Percentiles rank a stretch among this genome's conserved stretches.
These are phyloP conservation scores for Coemansia sp. DNA, from an alignment of 192 early-diverging fungal species.

Conservation along the genomic window DNA sequence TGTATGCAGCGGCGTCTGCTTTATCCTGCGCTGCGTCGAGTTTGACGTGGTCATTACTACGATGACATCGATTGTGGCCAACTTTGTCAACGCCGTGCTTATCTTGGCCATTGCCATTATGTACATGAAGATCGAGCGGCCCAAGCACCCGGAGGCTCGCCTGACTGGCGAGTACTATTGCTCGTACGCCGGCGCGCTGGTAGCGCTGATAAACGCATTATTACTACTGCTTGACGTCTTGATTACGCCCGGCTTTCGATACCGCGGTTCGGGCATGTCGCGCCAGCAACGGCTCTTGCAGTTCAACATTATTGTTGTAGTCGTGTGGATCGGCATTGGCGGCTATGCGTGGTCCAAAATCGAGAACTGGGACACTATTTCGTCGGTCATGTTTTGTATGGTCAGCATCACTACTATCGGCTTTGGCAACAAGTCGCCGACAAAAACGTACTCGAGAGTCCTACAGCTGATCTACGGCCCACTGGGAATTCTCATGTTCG, in stretches of 20 bases:
- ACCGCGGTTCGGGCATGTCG: conserved; percentile 56
- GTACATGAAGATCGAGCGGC: conserved; percentile 42
- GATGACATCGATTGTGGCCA: conserved; percentile 33
- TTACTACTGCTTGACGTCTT: conserved; percentile 42
- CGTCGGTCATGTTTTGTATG: conserved; percentile 55
- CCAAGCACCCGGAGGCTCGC: conserved; percentile 42
- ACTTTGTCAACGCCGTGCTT: conserved; percentile 44
- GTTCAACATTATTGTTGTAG: conserved; percentile 53
- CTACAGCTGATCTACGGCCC: conserved; percentile 51
- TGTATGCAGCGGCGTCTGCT: conserved; percentile 45
- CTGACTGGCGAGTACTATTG: conserved; percentile 53
- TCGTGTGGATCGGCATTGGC: conserved; percentile 57
- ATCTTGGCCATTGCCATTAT: conserved; percentile 50
- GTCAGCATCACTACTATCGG: conserved; percentile 54
- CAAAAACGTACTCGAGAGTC: conserved; percentile 40
- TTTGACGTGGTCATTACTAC: conserved; percentile 48
- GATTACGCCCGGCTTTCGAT: conserved; percentile 54
- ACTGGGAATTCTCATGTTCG: conserved; percentile 53
- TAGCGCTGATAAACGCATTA: conserved; percentile 44
- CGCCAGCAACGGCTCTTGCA: conserved; percentile 53
- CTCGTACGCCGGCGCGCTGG: conserved; percentile 49
- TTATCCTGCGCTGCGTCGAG: conserved; percentile 54
- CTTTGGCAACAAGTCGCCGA: conserved; percentile 47
- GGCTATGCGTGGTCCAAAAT: conserved; percentile 55
- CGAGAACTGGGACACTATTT: conserved; percentile 49